These are phyloP conservation scores for Lizonia empirigonia DNA, from an alignment of 2,329 filamentous ascomycete genomes.

Conservation along the genomic window DNA sequence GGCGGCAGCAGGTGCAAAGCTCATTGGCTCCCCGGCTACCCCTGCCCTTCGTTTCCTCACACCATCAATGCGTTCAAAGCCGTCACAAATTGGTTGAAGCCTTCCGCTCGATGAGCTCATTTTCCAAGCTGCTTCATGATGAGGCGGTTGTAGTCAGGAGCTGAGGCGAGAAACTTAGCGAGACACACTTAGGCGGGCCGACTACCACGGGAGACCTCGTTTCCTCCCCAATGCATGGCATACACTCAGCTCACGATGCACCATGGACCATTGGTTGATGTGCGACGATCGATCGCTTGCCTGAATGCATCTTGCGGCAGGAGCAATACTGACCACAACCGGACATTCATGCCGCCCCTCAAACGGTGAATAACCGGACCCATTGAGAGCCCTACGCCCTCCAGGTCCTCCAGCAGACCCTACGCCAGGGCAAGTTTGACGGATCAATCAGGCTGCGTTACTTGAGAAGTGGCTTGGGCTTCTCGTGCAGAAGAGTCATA, in stretches of 20 bases:
- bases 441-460: constrained; percentile 39
- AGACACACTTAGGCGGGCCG: constrained; percentile 18
- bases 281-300: constrained; percentile 24
- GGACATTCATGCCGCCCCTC: constrained; percentile 39
- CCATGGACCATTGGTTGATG: constrained; percentile 18
- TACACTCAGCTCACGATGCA: constrained; percentile 26
- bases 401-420: constrained; percentile 15
- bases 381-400: constrained; percentile 30
- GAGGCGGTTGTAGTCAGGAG: constrained; percentile 28
- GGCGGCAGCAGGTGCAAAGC: constrained; percentile 32
- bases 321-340: constrained; percentile 24
- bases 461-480: constrained; percentile 27
- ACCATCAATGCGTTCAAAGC: constrained; percentile 28
- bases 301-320: constrained; percentile 18
- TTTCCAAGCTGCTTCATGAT: constrained; percentile 19
- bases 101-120: constrained; percentile 20
- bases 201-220: constrained; percentile 20
- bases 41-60: constrained; percentile 30
- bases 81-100: constrained; percentile 25
- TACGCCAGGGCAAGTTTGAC: constrained; percentile 21
- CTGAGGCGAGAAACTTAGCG: constrained; percentile 34
- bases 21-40: constrained; percentile 35
- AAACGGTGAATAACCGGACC: constrained; percentile 24
- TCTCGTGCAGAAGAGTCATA: constrained; percentile 41
- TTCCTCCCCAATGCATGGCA: constrained; percentile 5